phyloP scores from a whole-genome alignment of 2,329 filamentous ascomycete genomes.

The Aspergillus quadricinctus region DNA sequence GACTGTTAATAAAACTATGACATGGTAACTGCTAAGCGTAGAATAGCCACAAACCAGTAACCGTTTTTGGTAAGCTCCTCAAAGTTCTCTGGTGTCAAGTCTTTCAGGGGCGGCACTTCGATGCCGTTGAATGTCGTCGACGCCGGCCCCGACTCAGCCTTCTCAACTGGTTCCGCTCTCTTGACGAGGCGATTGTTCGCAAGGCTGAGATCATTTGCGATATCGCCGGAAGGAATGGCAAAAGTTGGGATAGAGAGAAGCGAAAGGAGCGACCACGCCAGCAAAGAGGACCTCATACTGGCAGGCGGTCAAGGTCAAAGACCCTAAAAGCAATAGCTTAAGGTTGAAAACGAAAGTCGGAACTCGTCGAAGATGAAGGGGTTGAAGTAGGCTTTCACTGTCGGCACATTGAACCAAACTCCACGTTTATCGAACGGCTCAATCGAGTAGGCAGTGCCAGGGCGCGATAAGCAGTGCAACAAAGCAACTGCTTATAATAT shows the following conservation, averaged over 20 bases:
- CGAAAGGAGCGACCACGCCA: conserved; percentile 36
- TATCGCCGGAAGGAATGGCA: conserved; percentile 23
- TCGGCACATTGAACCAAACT: conserved; percentile 26
- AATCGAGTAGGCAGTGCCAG: conserved; percentile 3
- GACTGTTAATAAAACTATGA: conserved; percentile 13
- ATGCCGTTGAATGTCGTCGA: conserved; percentile 49
- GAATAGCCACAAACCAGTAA: conserved; percentile 43
- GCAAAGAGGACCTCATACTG: conserved; percentile 36
- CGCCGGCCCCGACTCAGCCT: conserved; percentile 14
- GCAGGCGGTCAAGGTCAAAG: conserved; percentile 13
- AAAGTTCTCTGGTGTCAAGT: conserved; percentile 46
- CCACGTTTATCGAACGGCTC: conserved; percentile 8
- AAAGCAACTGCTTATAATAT: neutral
- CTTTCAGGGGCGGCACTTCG: conserved; percentile 48
- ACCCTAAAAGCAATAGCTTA: conserved; percentile 12
- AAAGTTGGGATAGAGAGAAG: conserved; percentile 32
- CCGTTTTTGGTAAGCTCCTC: conserved; percentile 47
- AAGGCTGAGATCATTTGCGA: conserved; percentile 10
- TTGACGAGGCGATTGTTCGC: conserved; percentile 23
- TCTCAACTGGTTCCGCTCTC: conserved; percentile 18
- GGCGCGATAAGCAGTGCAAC: conserved; percentile 4
- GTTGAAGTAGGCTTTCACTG: conserved; percentile 22
- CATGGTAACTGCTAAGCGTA: neutral
- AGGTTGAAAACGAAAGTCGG: conserved; percentile 16
- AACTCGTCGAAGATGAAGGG: conserved; percentile 13